Base-by-base conservation (phyloP, 257 asterid genomes). In the Petunia secreta region DNA sequence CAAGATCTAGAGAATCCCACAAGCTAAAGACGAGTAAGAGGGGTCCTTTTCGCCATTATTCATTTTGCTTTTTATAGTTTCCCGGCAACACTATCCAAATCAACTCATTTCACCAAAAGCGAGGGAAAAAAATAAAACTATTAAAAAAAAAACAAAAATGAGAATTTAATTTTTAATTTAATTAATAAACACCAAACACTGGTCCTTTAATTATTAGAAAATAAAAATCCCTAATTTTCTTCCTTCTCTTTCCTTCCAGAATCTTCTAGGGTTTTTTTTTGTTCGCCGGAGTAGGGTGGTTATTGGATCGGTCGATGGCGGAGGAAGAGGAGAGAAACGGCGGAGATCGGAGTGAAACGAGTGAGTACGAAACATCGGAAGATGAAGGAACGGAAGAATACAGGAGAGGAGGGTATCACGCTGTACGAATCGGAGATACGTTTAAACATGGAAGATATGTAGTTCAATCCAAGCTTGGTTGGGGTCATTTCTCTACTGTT, bases 401-500 rank as follows among this genome's bases (percentile, higher is more conserved):
- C 86, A 82, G 96, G 67, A 91, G 96, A 38, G 99, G 99, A 13
- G 99, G 99, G 13, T 95, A 95, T 87, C 99, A 95, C 79, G 93
- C 99, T 71, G 97, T 95, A 48, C 89, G 95, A 75, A 84, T 95
- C 80, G 99, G 97, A 6, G 99, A 95, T 66, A 75, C 93, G 1
- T 95, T 93, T 77, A 96, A 94, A 78, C 96, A 93, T 65, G 96
- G 97, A 1, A 87, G 98, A 82, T 96, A 93, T 81, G 96, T 92
- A 65, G 97, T 96, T 68, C 98, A 96, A 89, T 87, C 90, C 85
- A 96, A 96, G 88, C 97, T 96, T 46, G 99, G 99, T 7, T 96
- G 99, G 99, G 99, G 99, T n/a, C 99, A 96, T 82, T 96, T 96
- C 84, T 96, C 99, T 69, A 96, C 99, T 66, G 99, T 96, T 36